Percentiles rank a stretch among this genome's conserved stretches.
These are phyloP conservation scores for Stagonosporopsis chrysanthemi DNA, from an alignment of 2,329 filamentous ascomycete species.

Conservation along the genomic window DNA sequence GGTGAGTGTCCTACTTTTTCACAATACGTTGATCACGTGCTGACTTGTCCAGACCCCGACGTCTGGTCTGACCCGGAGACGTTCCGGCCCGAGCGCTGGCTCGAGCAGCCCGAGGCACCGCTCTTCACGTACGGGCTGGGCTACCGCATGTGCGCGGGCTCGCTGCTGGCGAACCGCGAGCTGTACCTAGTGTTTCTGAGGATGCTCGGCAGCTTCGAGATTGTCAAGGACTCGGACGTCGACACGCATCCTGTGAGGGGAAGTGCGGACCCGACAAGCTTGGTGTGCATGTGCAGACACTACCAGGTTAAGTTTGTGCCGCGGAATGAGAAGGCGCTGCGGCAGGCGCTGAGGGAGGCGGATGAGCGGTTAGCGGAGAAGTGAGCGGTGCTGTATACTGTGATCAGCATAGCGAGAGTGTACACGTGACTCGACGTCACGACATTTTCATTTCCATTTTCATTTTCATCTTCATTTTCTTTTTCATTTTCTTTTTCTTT, in stretches of 20 bases:
- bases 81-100: conserved; percentile 69
- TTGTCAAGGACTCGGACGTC: conserved; percentile 62
- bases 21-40: neutral
- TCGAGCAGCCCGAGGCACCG: conserved; percentile 68
- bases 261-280: conserved; percentile 66
- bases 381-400: neutral
- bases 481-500: too few species aligned
- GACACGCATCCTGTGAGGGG: conserved; percentile 67
- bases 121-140: conserved; percentile 72
- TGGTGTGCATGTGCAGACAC: conserved; percentile 66
- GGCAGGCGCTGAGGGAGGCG: conserved; percentile 50
- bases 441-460: too few species aligned
- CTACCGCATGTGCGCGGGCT: conserved; percentile 73
- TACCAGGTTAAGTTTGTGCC: conserved; percentile 68
- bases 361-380: conserved; percentile 36
- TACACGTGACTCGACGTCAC: too few species aligned
- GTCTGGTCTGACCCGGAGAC: conserved; percentile 66
- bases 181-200: conserved; percentile 70
- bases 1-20: conserved; percentile 51
- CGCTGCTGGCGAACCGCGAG: conserved; percentile 68
- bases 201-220: conserved; percentile 67
- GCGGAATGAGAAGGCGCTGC: conserved; percentile 56
- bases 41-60: conserved; percentile 53
- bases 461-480: too few species aligned
- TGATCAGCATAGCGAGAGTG: neutral